A percentile compares a stretch with the other conserved stretches of the same genome.
Conservation (phyloP, 345 rosid species). For the Boechera stricta region DNA sequence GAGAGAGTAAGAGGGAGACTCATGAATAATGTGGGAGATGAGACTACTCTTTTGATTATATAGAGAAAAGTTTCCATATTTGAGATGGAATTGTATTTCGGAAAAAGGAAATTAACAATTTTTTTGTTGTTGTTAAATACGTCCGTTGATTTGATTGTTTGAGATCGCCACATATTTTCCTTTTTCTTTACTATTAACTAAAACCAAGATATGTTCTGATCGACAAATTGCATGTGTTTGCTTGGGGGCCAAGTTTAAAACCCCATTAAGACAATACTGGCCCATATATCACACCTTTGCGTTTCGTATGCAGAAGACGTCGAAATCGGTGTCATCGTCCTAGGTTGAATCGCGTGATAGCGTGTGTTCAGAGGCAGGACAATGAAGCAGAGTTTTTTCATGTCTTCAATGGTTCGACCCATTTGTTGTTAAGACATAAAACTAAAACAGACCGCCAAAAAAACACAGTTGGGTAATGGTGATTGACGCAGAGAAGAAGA, state of each 20-base stretch:
- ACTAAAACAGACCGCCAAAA: too few relatives aligned
- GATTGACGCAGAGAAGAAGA: neutral
- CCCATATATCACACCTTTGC: neutral
- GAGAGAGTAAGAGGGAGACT: neutral
- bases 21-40: neutral
- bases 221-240: neutral
- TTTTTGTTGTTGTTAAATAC: neutral
- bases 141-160: neutral
- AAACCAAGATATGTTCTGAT: neutral
- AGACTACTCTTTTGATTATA: neutral
- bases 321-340: neutral
- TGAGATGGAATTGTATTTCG: neutral
- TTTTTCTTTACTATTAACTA: too few relatives aligned
- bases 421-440: too few relatives aligned
- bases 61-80: slow-evolving; percentile 1
- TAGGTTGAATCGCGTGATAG: too few relatives aligned
- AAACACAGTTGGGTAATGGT: neutral
- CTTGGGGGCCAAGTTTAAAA: slow-evolving; percentile 20
- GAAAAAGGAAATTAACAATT: neutral
- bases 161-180: neutral
- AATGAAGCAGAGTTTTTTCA: too few relatives aligned
- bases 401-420: too few relatives aligned
- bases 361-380: too few relatives aligned
- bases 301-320: neutral
- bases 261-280: neutral